A percentile compares a stretch with the other conserved stretches of the same genome.
Evolutionary conservation across 208 protist species (phyloP).

Genomic region (Leishmania lainsoni): DNA sequence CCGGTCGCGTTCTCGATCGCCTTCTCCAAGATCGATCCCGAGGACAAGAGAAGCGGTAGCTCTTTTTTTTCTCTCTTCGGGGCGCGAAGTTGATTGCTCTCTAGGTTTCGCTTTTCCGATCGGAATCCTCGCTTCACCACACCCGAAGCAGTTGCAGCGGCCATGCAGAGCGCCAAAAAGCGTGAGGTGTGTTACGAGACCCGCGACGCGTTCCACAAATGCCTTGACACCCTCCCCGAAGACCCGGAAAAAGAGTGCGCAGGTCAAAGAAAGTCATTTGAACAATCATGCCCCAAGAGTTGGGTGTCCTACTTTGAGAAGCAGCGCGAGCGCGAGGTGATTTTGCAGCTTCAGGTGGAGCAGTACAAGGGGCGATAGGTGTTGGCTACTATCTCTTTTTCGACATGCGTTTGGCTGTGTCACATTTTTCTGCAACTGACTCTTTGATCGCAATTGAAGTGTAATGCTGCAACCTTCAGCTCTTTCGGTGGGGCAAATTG

Average conservation of each 20-base stretch:
- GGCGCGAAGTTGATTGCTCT: neutral
- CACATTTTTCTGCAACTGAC: neutral
- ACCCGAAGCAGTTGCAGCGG: neutral
- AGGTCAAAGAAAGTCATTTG: conserved; percentile 43
- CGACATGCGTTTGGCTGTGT: neutral
- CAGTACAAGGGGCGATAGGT: conserved; percentile 48
- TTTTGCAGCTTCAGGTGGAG: conserved; percentile 79
- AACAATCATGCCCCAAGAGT: conserved; percentile 65
- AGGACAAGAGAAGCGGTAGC: neutral
- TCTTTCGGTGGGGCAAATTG: neutral
- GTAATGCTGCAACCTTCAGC: neutral
- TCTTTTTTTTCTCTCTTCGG: neutral
- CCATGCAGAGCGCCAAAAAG: conserved; percentile 80
- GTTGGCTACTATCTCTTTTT: conserved; percentile 1
- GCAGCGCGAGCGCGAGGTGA: conserved; percentile 79
- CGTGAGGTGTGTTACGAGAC: conserved; percentile 78
- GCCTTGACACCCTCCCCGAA: conserved; percentile 74
- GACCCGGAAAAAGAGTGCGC: conserved; percentile 67
- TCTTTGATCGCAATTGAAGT: conserved; percentile 3
- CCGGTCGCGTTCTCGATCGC: neutral
- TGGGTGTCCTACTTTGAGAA: conserved; percentile 87
- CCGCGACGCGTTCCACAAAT: conserved; percentile 77
- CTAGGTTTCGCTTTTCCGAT: neutral
- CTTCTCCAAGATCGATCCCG: neutral
- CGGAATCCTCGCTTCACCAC: neutral